phyloP scores from a whole-genome alignment of 129 eudicot genomes.

The Kitagawia praeruptora region DNA sequence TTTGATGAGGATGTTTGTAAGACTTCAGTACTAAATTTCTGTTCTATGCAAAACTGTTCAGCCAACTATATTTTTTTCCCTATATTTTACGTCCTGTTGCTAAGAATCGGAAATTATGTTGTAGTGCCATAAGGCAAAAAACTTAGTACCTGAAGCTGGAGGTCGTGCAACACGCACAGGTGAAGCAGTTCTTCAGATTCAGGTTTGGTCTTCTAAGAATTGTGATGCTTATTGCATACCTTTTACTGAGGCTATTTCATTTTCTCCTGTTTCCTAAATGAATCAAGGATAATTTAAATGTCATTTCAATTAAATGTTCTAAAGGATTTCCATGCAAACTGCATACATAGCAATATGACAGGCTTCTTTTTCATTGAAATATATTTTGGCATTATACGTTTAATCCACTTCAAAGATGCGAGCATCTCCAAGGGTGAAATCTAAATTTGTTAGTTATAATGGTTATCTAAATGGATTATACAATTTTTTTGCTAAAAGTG shows the following conservation, averaged over 20 bases:
- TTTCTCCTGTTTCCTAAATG: not conserved
- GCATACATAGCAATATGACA: not conserved
- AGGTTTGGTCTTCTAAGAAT: slow-evolving; percentile 47
- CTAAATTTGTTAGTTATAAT: no score
- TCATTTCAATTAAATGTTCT: not conserved
- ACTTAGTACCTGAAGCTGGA: slow-evolving; percentile 98
- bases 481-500: no score
- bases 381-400: not conserved
- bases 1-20: not conserved
- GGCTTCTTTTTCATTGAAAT: not conserved
- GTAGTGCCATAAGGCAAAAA: slow-evolving; percentile 98
- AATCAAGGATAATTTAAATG: no score
- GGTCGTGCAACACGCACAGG: slow-evolving; percentile 92
- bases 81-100: not conserved
- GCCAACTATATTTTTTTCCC: not conserved
- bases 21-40: not conserved
- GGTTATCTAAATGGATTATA: no score
- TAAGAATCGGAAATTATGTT: slow-evolving; percentile 16
- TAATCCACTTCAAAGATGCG: not conserved
- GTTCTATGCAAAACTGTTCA: slow-evolving; percentile 1
- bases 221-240: not conserved
- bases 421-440: no score
- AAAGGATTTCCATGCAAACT: not conserved
- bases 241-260: not conserved
- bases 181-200: slow-evolving; percentile 94